Base-by-base conservation (phyloP, 1,139 yeast species). In the Suhomyces maxii region DNA sequence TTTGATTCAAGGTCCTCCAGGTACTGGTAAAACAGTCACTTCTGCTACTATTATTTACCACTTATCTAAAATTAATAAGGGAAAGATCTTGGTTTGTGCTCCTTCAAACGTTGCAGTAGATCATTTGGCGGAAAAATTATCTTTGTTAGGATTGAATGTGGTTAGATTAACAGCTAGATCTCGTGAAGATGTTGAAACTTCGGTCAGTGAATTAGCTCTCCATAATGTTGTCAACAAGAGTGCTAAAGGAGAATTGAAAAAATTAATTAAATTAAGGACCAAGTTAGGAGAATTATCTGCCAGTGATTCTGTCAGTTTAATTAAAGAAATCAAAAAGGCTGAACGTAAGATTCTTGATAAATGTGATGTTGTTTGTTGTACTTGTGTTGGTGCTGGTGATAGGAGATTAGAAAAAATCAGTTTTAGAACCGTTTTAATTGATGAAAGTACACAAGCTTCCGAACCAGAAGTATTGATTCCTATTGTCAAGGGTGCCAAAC, bases 1-100 rank as follows among this genome's bases (percentile, higher is more conserved):
- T 7, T 76, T 91, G 57, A 90, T 91, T 54, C 98, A 91, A 65
- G 98, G 98, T 14, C 98, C 98, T n/a, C 98, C 98, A 2, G 96
- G 96, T 51, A 91, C 98, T 0, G 98, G 98, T 62, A 91, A 91
- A 63, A 91, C 98, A 0, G 96, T 89, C 11, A 90, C 96, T 0
- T 89, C 97, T 0, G 95, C 97, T 3, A 85, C 96, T 0, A 88
- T 91, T 53, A 81, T 90, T 26, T 86, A 87, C 58, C 96, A 89
- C 58, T 69, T 90, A 50, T 76, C 83, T 3, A 79, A 80, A 48
- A 61, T 84, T 51, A 80, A 80, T 54, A 60, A 79, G 47, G 77
- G 79, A 38, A 75, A 76, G 48, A 82, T 90, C 7, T 73, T 91
- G 41, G 97, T 90, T 3, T 89, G 97, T 73, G 97, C 97, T 2